These are phyloP conservation scores for Beauveria sp. DNA, from an alignment of 2,329 filamentous ascomycete species.

Conservation along the genomic window DNA sequence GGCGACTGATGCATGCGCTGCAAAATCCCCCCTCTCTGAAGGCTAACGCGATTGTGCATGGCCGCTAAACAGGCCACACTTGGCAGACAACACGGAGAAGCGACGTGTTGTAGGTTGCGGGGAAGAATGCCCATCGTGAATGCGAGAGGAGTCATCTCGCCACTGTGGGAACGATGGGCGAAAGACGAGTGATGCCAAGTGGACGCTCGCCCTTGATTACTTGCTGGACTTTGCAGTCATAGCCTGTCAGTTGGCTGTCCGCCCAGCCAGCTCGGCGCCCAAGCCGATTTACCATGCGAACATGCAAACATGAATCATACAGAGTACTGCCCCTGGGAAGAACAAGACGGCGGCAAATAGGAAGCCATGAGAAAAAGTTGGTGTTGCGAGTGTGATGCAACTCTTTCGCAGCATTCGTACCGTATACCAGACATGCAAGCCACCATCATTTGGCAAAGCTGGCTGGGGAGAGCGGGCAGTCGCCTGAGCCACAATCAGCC, in stretches of 20 bases:
- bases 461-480: not conserved
- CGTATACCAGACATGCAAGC: too few species aligned
- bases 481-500: not conserved
- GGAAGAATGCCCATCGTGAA: not conserved
- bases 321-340: too few species aligned
- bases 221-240: not conserved
- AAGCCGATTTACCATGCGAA: too few species aligned
- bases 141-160: constrained; percentile 1
- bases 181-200: not conserved
- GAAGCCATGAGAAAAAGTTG: too few species aligned
- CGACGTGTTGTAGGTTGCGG: not conserved
- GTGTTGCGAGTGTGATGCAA: too few species aligned
- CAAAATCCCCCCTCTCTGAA: not conserved
- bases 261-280: too few species aligned
- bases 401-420: too few species aligned
- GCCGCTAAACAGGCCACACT: not conserved
- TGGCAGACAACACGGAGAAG: not conserved
- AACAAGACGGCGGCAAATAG: too few species aligned
- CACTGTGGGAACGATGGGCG: not conserved
- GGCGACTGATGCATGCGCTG: not conserved
- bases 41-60: not conserved
- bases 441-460: too few species aligned
- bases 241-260: not conserved
- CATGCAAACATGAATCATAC: too few species aligned
- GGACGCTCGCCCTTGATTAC: not conserved